These are phyloP conservation scores for Phytophthora colocasiae DNA, from an alignment of 352 stramenopile species.

Conservation along the genomic window DNA sequence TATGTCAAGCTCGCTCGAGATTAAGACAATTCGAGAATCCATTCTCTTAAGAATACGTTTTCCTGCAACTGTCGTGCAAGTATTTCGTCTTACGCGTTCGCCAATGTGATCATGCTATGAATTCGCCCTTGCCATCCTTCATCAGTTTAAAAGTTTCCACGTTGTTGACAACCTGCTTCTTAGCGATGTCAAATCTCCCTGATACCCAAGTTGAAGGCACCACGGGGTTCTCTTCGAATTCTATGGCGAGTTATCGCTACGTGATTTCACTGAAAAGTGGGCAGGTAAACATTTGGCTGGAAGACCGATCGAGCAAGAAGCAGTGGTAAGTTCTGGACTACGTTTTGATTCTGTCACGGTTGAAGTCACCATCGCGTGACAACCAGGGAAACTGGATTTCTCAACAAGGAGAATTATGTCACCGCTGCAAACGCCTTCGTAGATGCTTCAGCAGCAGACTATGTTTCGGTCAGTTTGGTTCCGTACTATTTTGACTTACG, in stretches of 20 bases:
- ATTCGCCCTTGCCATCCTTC: too few relatives aligned
- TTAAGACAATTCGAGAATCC: too few relatives aligned
- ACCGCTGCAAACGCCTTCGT: neutral
- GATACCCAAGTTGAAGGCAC: neutral
- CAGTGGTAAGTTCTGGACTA: neutral
- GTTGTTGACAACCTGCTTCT: neutral
- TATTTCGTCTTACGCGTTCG: too few relatives aligned
- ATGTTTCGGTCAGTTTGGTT: neutral
- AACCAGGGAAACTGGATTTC: neutral
- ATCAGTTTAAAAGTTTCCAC: neutral
- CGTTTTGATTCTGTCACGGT: too few relatives aligned
- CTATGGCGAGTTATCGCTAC: neutral
- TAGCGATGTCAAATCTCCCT: neutral
- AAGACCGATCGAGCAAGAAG: constrained; percentile 1
- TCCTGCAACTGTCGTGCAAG: too few relatives aligned
- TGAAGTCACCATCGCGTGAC: too few relatives aligned
- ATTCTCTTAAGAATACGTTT: too few relatives aligned
- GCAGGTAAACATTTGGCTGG: neutral
- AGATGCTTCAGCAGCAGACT: neutral
- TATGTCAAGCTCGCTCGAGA: neutral
- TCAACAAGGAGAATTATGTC: constrained; percentile 2
- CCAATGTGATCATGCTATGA: too few relatives aligned
- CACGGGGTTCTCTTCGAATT: neutral
- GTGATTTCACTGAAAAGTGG: neutral
- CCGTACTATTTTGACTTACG: too few relatives aligned